These are phyloP conservation scores for Arachis monticola DNA, from an alignment of 331 rosid species.

Conservation along the genomic window DNA sequence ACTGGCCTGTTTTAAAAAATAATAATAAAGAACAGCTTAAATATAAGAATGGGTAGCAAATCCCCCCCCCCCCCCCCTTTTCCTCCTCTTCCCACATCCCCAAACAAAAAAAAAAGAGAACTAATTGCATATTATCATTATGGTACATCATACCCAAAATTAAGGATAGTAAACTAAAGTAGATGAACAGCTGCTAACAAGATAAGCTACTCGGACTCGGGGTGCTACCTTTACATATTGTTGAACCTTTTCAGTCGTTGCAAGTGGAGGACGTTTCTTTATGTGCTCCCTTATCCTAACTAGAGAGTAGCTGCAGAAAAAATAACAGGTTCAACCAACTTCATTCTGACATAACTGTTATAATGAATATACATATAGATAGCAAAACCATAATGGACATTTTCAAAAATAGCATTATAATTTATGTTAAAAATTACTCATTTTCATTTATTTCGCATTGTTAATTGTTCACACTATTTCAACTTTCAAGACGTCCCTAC, in stretches of 20 bases:
- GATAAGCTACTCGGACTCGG: constrained; percentile 7
- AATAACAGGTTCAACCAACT: constrained; percentile 29
- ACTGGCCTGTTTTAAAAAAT: constrained; percentile 59
- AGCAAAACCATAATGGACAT: constrained; percentile 17
- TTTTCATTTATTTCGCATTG: constrained; percentile 1
- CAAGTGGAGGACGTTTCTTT: constrained; percentile 93
- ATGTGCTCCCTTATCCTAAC: constrained; percentile 86
- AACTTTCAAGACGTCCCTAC: neutral
- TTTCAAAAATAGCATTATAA: neutral
- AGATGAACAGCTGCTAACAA: constrained; percentile 19
- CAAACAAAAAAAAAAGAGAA: neutral
- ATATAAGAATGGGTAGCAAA: constrained; percentile 10
- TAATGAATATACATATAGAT: neutral
- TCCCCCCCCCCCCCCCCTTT: too few species aligned
- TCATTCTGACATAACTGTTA: constrained; percentile 31
- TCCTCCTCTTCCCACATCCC: too few species aligned
- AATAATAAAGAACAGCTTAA: neutral
- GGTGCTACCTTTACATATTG: constrained; percentile 79
- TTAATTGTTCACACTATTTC: neutral
- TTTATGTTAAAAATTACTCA: constrained; percentile 9
- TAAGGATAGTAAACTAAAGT: constrained; percentile 16
- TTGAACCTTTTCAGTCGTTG: constrained; percentile 96
- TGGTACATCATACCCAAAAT: constrained; percentile 9
- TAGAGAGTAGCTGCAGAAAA: constrained; percentile 71
- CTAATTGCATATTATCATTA: constrained; percentile 3